Conservation (phyloP, 2,329 filamentous ascomycete genomes). For the Penicillium corylophilum region DNA sequence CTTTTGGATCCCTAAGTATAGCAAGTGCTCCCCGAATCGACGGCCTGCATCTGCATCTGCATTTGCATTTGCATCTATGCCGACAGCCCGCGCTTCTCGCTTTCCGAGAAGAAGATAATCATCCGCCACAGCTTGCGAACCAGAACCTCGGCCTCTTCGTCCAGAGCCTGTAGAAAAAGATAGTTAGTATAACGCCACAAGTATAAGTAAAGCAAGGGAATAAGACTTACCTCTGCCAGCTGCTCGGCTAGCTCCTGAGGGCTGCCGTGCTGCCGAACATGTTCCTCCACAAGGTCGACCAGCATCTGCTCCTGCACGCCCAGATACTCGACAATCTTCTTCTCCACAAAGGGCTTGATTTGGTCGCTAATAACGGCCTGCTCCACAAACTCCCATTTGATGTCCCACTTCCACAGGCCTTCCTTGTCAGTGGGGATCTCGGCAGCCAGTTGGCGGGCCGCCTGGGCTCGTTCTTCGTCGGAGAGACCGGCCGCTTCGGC, state of each 20-base stretch:
- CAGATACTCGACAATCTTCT: slow-evolving; percentile 95
- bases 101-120: slow-evolving; percentile 96
- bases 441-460: slow-evolving; percentile 75
- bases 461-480: slow-evolving; percentile 82
- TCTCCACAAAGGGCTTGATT: slow-evolving; percentile 90
- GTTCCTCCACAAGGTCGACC: slow-evolving; percentile 87
- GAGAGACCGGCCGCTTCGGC: slow-evolving; percentile 67
- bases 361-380: slow-evolving; percentile 78
- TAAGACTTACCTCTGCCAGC: slow-evolving; percentile 71
- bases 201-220: neutral
- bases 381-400: slow-evolving; percentile 91
- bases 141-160: slow-evolving; percentile 89
- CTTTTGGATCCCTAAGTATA: neutral
- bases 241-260: slow-evolving; percentile 82
- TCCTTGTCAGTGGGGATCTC: slow-evolving; percentile 87
- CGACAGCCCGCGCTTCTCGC: slow-evolving; percentile 83
- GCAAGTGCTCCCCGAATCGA: neutral
- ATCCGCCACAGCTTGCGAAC: slow-evolving; percentile 98
- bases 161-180: slow-evolving; percentile 64
- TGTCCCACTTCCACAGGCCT: slow-evolving; percentile 85
- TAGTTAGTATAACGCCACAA: slow-evolving; percentile 32
- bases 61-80: slow-evolving; percentile 45
- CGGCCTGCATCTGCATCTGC: neutral
- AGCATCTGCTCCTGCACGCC: slow-evolving; percentile 95
- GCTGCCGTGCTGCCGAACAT: slow-evolving; percentile 70